These are phyloP conservation scores for Candida anglica DNA, from an alignment of 805 yeast genomes.

Conservation along the genomic window DNA sequence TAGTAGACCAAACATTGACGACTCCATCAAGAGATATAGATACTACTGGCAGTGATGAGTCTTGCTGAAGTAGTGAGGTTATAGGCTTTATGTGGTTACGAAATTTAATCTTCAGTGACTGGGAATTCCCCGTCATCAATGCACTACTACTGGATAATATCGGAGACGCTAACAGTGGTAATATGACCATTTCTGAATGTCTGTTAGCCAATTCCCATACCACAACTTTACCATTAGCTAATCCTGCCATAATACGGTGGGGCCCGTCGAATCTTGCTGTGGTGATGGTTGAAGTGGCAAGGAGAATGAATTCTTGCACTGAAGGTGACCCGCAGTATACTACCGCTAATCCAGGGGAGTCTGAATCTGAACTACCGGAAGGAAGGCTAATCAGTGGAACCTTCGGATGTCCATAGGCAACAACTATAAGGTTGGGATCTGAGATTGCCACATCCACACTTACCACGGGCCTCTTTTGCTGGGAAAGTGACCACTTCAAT, in stretches of 20 bases:
- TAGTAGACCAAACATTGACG: slow-evolving; percentile 31
- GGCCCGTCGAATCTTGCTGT: slow-evolving; percentile 40
- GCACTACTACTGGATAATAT: slow-evolving; percentile 9
- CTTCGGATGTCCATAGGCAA: slow-evolving; percentile 7
- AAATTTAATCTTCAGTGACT: neutral
- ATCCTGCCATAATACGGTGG: slow-evolving; percentile 44
- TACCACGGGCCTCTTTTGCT: slow-evolving; percentile 13
- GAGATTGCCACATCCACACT: slow-evolving; percentile 30
- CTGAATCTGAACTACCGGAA: slow-evolving; percentile 1
- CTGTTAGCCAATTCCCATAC: slow-evolving; percentile 42
- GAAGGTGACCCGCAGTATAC: slow-evolving; percentile 27
- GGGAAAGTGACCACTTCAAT: neutral
- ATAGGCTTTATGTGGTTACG: slow-evolving; percentile 1
- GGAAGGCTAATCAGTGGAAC: neutral
- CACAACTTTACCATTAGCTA: slow-evolving; percentile 46
- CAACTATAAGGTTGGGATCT: slow-evolving; percentile 27
- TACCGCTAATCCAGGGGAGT: slow-evolving; percentile 22
- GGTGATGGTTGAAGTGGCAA: slow-evolving; percentile 36
- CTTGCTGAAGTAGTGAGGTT: neutral
- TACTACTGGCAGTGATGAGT: neutral
- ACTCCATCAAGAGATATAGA: slow-evolving; percentile 19
- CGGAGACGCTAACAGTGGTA: slow-evolving; percentile 22
- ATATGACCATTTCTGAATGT: slow-evolving; percentile 9
- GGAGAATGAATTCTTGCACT: slow-evolving; percentile 36
- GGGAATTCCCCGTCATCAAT: neutral